Conservation (phyloP, 1,284 basidiomycete species). For the Rhodotorula sp. region DNA sequence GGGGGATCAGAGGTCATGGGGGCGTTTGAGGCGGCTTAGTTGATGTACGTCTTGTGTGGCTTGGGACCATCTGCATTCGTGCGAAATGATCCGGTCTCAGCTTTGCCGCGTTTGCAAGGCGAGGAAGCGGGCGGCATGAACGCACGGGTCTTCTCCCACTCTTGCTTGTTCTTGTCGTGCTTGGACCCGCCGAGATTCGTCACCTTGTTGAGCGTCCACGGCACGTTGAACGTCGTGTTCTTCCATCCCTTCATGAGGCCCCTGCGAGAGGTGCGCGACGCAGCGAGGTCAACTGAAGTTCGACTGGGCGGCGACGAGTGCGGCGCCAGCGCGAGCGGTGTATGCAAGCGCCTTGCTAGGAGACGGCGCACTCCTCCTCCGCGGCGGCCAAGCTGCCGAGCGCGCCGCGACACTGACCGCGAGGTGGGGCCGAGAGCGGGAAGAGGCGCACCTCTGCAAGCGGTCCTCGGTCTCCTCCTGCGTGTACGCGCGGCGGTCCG, state of each 20-base stretch:
- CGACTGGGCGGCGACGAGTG: neutral
- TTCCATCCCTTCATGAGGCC: slow-evolving; percentile 40
- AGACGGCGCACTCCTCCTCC: neutral
- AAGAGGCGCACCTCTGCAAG: slow-evolving; percentile 22
- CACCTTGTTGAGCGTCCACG: slow-evolving; percentile 29
- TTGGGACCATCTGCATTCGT: no score
- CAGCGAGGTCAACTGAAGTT: neutral
- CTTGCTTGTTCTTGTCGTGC: slow-evolving; percentile 38
- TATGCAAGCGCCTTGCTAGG: neutral
- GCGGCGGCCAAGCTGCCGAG: neutral
- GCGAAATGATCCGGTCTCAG: neutral
- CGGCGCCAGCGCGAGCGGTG: no score
- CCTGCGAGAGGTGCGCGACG: slow-evolving; percentile 1
- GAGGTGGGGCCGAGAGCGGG: neutral
- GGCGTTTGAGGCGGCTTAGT: no score
- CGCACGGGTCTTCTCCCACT: slow-evolving; percentile 36
- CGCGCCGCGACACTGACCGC: no score
- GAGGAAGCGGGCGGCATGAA: neutral
- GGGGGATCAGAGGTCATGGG: no score
- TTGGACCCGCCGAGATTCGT: slow-evolving; percentile 29
- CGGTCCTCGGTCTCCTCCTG: slow-evolving; percentile 35
- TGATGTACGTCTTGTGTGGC: no score
- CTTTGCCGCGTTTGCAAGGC: no score
- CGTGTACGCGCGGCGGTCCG: slow-evolving; percentile 28
- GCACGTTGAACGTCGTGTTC: slow-evolving; percentile 29